A percentile compares a stretch with the other conserved stretches of the same genome.
phyloP scores from a whole-genome alignment of 768 basidiomycete species.

The Tubosaeta sp. region DNA sequence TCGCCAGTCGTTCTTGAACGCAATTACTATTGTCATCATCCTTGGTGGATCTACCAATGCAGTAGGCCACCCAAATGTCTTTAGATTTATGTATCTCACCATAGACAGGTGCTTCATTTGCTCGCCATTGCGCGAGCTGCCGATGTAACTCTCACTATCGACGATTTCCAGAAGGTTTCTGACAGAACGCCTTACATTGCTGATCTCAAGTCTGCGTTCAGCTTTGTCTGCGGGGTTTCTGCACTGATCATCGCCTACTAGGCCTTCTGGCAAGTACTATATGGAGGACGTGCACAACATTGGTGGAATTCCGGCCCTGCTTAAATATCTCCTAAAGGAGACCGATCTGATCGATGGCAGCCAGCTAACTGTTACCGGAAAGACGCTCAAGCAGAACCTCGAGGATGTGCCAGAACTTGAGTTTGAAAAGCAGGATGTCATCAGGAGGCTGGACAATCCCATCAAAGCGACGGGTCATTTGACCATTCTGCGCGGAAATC shows the following conservation, averaged over 20 bases:
- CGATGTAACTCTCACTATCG: slow-evolving; percentile 67
- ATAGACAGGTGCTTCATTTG: slow-evolving; percentile 67
- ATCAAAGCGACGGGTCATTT: slow-evolving; percentile 87
- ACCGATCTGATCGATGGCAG: slow-evolving; percentile 77
- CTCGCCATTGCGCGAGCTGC: slow-evolving; percentile 83
- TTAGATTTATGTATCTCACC: slow-evolving; percentile 4
- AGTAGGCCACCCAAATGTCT: slow-evolving; percentile 36
- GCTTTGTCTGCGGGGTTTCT: neutral
- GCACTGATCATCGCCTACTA: slow-evolving; percentile 30
- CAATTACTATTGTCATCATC: slow-evolving; percentile 73
- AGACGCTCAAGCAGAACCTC: slow-evolving; percentile 84
- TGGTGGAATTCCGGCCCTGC: slow-evolving; percentile 78
- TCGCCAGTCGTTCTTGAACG: slow-evolving; percentile 73
- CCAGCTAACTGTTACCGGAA: slow-evolving; percentile 88
- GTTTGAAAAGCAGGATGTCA: slow-evolving; percentile 73
- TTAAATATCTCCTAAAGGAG: slow-evolving; percentile 79
- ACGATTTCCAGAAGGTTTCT: slow-evolving; percentile 81
- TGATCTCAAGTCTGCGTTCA: slow-evolving; percentile 61
- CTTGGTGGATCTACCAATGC: slow-evolving; percentile 89
- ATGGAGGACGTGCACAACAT: slow-evolving; percentile 89
- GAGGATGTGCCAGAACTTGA: slow-evolving; percentile 69
- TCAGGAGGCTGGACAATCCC: slow-evolving; percentile 67
- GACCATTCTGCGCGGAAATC: slow-evolving; percentile 82
- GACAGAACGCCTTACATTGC: slow-evolving; percentile 81
- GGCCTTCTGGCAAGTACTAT: slow-evolving; percentile 81